Percentiles rank a stretch among this genome's conserved stretches.
These are phyloP conservation scores for Fusarium abutilonis DNA, from an alignment of 2,329 filamentous ascomycete species.

Conservation along the genomic window DNA sequence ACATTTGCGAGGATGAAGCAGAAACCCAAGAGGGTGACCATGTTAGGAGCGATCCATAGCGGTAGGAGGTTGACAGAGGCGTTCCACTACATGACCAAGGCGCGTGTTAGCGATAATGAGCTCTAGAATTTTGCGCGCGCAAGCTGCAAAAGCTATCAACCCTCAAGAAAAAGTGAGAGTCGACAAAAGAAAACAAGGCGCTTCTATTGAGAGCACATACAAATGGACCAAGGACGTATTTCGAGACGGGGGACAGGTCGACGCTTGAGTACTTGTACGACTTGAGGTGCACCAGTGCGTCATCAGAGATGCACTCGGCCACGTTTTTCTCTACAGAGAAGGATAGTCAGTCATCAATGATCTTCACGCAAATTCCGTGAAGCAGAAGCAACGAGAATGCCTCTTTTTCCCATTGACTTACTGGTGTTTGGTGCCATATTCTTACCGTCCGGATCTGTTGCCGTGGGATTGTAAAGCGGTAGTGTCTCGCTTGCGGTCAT, in stretches of 20 bases:
- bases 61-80: slow-evolving; percentile 90
- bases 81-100: slow-evolving; percentile 79
- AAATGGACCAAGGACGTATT: slow-evolving; percentile 94
- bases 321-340: slow-evolving; percentile 58
- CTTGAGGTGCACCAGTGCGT: slow-evolving; percentile 89
- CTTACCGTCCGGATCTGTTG: slow-evolving; percentile 41
- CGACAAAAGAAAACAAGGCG: slow-evolving; percentile 6
- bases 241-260: slow-evolving; percentile 92
- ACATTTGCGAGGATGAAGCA: slow-evolving; percentile 92
- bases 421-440: slow-evolving; percentile 51
- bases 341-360: slow-evolving; percentile 7
- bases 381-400: background rate
- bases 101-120: slow-evolving; percentile 35
- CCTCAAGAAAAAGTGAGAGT: slow-evolving; percentile 12
- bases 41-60: slow-evolving; percentile 96
- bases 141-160: background rate
- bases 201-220: slow-evolving; percentile 64
- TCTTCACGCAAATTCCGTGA: background rate
- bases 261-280: slow-evolving; percentile 98
- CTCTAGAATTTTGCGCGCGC: slow-evolving; percentile 4
- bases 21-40: slow-evolving; percentile 96
- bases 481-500: slow-evolving; percentile 49
- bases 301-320: slow-evolving; percentile 83
- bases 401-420: slow-evolving; percentile 31
- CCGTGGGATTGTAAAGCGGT: slow-evolving; percentile 47